Evolutionary conservation across 164 flowering plant genomes (phyloP), one percentile per base, ranked within the genome.

Genomic region (Akebia trifoliata): DNA sequence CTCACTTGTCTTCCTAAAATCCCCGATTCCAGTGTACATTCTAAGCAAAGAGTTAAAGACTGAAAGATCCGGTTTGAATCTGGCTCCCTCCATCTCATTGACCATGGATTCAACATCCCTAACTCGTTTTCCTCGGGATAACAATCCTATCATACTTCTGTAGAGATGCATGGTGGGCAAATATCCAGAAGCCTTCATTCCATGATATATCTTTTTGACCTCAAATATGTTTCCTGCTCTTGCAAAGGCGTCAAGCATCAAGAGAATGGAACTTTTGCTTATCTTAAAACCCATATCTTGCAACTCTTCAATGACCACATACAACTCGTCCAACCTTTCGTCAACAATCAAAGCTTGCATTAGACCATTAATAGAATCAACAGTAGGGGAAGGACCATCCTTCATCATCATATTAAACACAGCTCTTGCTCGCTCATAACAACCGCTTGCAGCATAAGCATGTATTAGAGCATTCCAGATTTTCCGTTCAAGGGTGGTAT

Each of bases 151-250:
- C 77, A 90, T 86, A 36, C 74, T 72, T 71, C 85, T 81, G 57
- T 84, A 94, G 48, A 87, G 86, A 78, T 87, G 86, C 90, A 94
- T 86, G 30, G 88, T 81, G 26, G 99, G 99, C 58, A 90, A 70
- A 76, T 86, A 87, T 37, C 97, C 99, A 15, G 96, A 89, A 66
- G 97, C 94, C 63, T 78, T 94, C 99, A 94, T 90, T 22, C 99
- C 95, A 64, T 75, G 70, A 61, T 94, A 90, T 74, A 94, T 78
- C 65, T 90, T 94, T 76, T 86, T 87, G 26, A 87, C 95, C 78
- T 94, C 99, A 76, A 83, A 86, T 57, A 90, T 69, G 61, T 87
- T 76, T 8, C 95, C 82, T 1, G 78, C 78, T 54, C 70, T 71
- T n/a, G 82, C 90, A 73, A 90, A 94, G 50, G 99, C 96, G 63